Evolutionary conservation across 306 rosid genomes (phyloP), one percentile per base, ranked within the genome.

Genomic region (Vicia villosa): DNA sequence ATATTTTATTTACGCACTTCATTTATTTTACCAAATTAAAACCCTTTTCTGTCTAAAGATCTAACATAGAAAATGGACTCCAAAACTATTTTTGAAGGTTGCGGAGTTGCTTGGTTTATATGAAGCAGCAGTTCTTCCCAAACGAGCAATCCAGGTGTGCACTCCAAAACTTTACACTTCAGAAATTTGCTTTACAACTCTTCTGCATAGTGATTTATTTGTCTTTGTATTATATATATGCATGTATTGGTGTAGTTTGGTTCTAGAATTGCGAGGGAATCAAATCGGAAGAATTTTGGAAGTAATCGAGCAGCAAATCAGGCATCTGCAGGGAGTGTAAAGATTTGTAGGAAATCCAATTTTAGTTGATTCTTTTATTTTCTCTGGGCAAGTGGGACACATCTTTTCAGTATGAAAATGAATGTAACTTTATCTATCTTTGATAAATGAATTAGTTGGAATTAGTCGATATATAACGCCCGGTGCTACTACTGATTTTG

Each of bases 221-320:
- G 51, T 55, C 63, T 19, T 74, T 76, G 34, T 73, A 71, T 28
- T 46, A 63, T 52, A 34, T 70, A 52, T 5, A 66, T 58, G 32
- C 63, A 58, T 66, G 68, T 34, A 47, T 66, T 70, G 70, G 36
- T 79, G 82, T 74, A 94, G 98, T 94, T 94, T 78, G 98, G 98
- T 79, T 86, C 97, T 30, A 94, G 98, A 83, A 90, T 94, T 61
- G 96, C 98, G 0, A 82, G 96, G 85, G 98, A 90, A 64, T 94
- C 98, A 8, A 94, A 94, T 69, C 81, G 95, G 21, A 86, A 87
- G 83, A 90, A 85, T 52, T 94, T 90, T 8, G 96, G 97, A 68
- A 94, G 98, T 72, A 94, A 90, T 77, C 87, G 98, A 10, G 98
- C 98, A 0, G 98, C 98, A 45, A 94, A 94, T 77, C 98, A 90